phyloP scores from a whole-genome alignment of 345 rosid genomes.

The Syzygium aromaticum region DNA sequence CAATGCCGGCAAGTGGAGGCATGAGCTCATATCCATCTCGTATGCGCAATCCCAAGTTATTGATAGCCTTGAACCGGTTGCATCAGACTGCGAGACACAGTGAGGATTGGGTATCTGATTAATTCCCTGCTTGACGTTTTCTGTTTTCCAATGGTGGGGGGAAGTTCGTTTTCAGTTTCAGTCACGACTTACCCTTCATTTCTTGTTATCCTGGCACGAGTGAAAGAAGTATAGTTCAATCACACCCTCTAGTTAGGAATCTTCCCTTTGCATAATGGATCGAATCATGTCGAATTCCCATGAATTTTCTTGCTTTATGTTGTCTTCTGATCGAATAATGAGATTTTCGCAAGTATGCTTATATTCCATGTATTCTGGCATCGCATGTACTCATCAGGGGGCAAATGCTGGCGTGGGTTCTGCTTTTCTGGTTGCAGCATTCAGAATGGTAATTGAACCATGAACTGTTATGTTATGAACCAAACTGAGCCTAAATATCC shows the following conservation, averaged over 20 bases:
- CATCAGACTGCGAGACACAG: not conserved
- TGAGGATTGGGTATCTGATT: not conserved
- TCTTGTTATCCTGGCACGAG: not conserved
- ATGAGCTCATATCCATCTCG: not conserved
- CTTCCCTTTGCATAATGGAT: not conserved
- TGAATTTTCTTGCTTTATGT: not conserved
- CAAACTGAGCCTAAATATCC: not conserved
- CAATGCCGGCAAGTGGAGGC: not conserved
- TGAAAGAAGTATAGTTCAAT: not conserved
- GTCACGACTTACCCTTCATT: not conserved
- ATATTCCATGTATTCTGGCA: not conserved
- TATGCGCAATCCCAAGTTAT: not conserved
- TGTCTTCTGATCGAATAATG: not conserved
- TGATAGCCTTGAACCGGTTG: not conserved
- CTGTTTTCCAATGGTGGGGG: not conserved
- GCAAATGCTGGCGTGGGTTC: not conserved
- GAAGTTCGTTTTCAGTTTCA: not conserved
- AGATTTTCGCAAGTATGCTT: not conserved
- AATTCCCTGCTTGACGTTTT: not conserved
- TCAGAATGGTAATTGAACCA: not conserved
- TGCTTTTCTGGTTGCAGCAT: not conserved
- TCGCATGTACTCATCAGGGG: not conserved
- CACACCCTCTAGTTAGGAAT: not conserved
- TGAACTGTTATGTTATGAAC: not conserved
- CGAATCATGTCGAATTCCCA: not conserved